These are phyloP conservation scores for Fusarium chlamydosporum DNA, from an alignment of 2,329 filamentous ascomycete genomes.

Conservation along the genomic window DNA sequence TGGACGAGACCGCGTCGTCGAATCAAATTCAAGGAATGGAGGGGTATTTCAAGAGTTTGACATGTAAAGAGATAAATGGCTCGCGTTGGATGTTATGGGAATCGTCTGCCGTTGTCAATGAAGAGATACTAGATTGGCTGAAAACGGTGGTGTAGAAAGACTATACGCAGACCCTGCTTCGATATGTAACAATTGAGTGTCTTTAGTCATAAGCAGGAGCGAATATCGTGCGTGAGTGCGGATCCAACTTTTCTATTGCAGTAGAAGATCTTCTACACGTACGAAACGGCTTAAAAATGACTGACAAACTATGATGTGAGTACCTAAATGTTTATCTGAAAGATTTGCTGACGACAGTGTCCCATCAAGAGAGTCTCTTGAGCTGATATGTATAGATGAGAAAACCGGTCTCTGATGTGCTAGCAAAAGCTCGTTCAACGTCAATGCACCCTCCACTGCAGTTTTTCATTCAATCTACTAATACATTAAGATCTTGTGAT, in stretches of 20 bases:
- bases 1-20: not conserved
- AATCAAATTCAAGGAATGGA: not conserved
- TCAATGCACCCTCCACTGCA: no score
- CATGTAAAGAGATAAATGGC: not conserved
- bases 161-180: not conserved
- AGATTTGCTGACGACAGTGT: no score
- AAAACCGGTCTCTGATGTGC: no score
- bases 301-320: not conserved
- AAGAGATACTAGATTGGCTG: not conserved
- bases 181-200: no score
- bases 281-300: not conserved
- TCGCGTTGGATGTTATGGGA: not conserved
- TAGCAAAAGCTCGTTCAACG: no score
- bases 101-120: not conserved
- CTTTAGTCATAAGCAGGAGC: no score
- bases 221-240: no score
- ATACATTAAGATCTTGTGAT: no score
- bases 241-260: not conserved
- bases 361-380: no score
- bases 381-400: no score
- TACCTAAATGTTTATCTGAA: no score
- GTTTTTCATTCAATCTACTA: no score
- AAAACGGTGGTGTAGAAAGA: not conserved
- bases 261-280: not conserved
- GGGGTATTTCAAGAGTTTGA: not conserved